Evolutionary conservation across 2,329 filamentous ascomycete genomes (phyloP), one percentile per base, ranked within the genome.

Genomic region (Penicillium sclerotiorum): DNA sequence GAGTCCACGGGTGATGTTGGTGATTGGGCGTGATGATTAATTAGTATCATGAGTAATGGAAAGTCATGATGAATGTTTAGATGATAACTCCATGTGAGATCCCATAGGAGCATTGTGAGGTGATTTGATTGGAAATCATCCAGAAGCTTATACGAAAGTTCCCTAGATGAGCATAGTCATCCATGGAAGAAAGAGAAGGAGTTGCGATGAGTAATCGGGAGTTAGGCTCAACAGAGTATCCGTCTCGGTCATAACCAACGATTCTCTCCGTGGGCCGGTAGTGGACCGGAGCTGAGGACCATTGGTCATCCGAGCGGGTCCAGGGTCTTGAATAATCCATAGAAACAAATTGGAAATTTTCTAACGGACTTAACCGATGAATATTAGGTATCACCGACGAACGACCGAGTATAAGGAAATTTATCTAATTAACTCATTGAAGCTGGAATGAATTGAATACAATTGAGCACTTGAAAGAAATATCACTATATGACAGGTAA

Each of bases 341-440:
- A 38, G 27, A 27, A 28, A 27, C 7, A 36, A 15, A 45, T 7
- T 3, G 25, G n/a, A 40, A 39, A 45, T 12, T 38, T 18, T 23
- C 33, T 32, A 48, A 39, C 47, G 47, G 47, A 49, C 33, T 49
- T 49, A 25, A 49, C 20, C 47, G 40, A 42, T 49, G 40, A 49
- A 25, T 44, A n/a, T n/a, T n/a, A n/a, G n/a, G n/a, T n/a, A n/a
- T n/a, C n/a, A n/a, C n/a, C n/a, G n/a, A n/a, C n/a, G n/a, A n/a
- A n/a, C n/a, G n/a, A n/a, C n/a, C n/a, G n/a, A n/a, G n/a, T n/a
- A n/a, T n/a, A n/a, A n/a, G n/a, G n/a, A n/a, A n/a, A n/a, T n/a
- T n/a, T n/a, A n/a, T n/a, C n/a, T n/a, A n/a, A n/a, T n/a, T n/a
- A n/a, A n/a, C n/a, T n/a, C n/a, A n/a, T n/a, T n/a, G n/a, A n/a